These are phyloP conservation scores for Theobroma cacao DNA, from an alignment of 345 rosid species.

Conservation along the genomic window DNA sequence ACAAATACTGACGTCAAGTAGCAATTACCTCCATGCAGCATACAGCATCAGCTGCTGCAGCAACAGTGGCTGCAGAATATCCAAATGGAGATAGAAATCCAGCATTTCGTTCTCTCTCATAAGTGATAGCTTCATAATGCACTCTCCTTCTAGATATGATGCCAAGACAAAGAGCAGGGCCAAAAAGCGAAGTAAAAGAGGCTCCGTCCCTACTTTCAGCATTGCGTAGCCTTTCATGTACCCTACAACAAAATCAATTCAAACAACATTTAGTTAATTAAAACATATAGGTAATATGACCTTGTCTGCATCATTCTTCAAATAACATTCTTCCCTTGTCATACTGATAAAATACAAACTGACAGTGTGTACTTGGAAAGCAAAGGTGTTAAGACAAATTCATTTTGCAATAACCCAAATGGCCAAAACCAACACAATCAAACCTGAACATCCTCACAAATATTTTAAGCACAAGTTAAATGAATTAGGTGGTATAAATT, in stretches of 20 bases:
- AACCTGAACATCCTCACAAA: background rate
- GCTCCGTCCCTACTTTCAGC: slow-evolving; percentile 76
- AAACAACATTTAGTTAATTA: background rate
- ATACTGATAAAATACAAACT: slow-evolving; percentile 1
- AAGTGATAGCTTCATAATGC: slow-evolving; percentile 62
- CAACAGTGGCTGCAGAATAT: slow-evolving; percentile 65
- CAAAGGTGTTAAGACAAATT: background rate
- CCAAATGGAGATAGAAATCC: slow-evolving; percentile 92
- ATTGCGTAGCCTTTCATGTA: slow-evolving; percentile 58
- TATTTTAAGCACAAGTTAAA: slow-evolving; percentile 4
- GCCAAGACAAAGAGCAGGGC: slow-evolving; percentile 72
- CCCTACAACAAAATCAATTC: slow-evolving; percentile 41
- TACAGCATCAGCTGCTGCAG: slow-evolving; percentile 67
- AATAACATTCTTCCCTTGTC: background rate
- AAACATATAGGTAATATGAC: background rate
- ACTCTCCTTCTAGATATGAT: slow-evolving; percentile 82
- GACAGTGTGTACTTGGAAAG: background rate
- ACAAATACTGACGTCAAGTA: background rate
- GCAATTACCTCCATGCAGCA: slow-evolving; percentile 79
- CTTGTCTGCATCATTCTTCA: background rate
- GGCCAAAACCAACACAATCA: background rate
- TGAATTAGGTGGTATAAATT: slow-evolving; percentile 1
- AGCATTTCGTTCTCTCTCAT: slow-evolving; percentile 84
- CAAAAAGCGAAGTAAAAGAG: slow-evolving; percentile 72
- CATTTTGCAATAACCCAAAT: background rate